Conservation (phyloP, 164 flowering plant species). For the Vitis rupestris region DNA sequence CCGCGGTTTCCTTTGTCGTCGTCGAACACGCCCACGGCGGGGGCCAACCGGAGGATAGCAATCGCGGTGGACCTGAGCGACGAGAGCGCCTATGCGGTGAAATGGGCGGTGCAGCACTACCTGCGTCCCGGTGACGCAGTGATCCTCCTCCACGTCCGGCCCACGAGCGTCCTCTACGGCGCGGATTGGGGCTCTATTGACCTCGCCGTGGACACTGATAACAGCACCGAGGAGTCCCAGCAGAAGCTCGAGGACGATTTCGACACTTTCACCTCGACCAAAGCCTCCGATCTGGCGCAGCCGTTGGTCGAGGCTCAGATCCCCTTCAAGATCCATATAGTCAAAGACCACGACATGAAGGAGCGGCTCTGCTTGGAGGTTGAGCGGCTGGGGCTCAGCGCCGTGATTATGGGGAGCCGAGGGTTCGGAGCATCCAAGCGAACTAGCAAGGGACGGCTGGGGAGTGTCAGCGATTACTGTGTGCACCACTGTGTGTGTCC, state of each 20-base stretch:
- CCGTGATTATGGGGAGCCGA: slow-evolving; percentile 82
- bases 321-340: slow-evolving; percentile 71
- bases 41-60: slow-evolving; percentile 52
- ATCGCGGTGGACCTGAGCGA: slow-evolving; percentile 84
- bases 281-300: slow-evolving; percentile 48
- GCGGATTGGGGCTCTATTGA: slow-evolving; percentile 75
- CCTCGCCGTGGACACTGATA: slow-evolving; percentile 19
- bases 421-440: slow-evolving; percentile 64
- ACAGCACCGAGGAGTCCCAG: slow-evolving; percentile 31
- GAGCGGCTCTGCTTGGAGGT: slow-evolving; percentile 82
- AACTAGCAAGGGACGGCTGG: slow-evolving; percentile 47
- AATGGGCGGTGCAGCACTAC: slow-evolving; percentile 84
- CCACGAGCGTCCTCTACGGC: slow-evolving; percentile 74
- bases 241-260: slow-evolving; percentile 66
- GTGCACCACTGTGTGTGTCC: slow-evolving; percentile 85
- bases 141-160: slow-evolving; percentile 73
- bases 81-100: slow-evolving; percentile 78
- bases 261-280: slow-evolving; percentile 51
- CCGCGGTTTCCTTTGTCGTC: slow-evolving; percentile 29
- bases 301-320: slow-evolving; percentile 56
- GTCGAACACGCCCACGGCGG: slow-evolving; percentile 26
- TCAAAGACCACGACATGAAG: slow-evolving; percentile 82
- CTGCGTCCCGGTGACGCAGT: slow-evolving; percentile 81
- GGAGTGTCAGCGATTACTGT: slow-evolving; percentile 84
- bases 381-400: slow-evolving; percentile 71